phyloP scores from a whole-genome alignment of 176 grass and related monocot genomes.

The Bonia amplexicaulis region DNA sequence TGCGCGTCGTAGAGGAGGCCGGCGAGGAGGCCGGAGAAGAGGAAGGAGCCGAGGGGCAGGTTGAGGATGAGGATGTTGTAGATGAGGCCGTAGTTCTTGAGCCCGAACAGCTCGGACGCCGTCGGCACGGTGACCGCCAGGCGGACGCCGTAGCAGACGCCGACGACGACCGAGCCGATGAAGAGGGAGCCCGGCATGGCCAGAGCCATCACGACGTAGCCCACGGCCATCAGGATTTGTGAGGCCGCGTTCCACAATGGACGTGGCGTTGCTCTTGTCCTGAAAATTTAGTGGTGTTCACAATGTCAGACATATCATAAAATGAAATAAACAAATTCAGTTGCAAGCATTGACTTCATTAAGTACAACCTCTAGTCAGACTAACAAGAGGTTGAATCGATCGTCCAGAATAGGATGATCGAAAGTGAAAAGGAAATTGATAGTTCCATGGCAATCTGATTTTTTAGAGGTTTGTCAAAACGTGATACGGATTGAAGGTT shows the following conservation, averaged over 20 bases:
- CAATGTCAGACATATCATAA: neutral
- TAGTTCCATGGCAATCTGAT: neutral
- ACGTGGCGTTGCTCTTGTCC: slow-evolving; percentile 62
- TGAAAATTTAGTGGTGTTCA: slow-evolving; percentile 16
- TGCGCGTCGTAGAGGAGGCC: slow-evolving; percentile 86
- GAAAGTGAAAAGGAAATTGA: neutral
- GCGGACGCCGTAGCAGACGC: slow-evolving; percentile 83
- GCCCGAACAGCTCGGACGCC: slow-evolving; percentile 89
- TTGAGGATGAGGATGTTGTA: slow-evolving; percentile 99
- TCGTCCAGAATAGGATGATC: neutral
- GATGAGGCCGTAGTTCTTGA: slow-evolving; percentile 97
- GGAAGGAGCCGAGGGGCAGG: slow-evolving; percentile 87
- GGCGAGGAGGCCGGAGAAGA: slow-evolving; percentile 94
- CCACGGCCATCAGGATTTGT: slow-evolving; percentile 69
- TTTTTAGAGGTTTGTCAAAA: neutral
- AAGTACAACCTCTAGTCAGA: neutral
- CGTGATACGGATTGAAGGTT: neutral
- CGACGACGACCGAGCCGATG: slow-evolving; percentile 77
- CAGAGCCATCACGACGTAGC: slow-evolving; percentile 76
- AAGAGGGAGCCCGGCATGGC: slow-evolving; percentile 81
- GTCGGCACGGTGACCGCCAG: slow-evolving; percentile 79
- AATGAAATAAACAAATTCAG: neutral
- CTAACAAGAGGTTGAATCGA: neutral
- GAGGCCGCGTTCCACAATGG: slow-evolving; percentile 91
- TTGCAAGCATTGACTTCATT: neutral